phyloP scores from a whole-genome alignment of 208 protist species.

The Trypanosoma theileri region DNA sequence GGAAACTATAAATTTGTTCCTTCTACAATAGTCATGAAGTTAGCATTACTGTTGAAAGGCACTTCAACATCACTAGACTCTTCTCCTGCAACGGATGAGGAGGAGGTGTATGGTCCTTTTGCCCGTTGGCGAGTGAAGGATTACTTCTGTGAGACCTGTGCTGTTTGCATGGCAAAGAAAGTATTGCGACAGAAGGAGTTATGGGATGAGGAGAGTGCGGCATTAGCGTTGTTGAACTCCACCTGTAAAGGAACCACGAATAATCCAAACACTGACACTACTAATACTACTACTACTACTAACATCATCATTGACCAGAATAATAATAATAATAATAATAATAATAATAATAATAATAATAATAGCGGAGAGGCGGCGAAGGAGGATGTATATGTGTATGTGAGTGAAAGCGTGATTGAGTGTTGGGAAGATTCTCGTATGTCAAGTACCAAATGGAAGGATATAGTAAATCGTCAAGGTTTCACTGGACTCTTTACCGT shows the following conservation, averaged over 20 bases:
- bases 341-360: conserved; percentile 5
- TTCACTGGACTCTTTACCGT: conserved; percentile 51
- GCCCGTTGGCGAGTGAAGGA: conserved; percentile 17
- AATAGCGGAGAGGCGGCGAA: not conserved
- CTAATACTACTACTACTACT: not conserved
- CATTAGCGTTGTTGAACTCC: conserved; percentile 26
- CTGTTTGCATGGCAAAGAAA: conserved; percentile 35
- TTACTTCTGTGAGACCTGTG: conserved; percentile 48
- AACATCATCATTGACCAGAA: not conserved
- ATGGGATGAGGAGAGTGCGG: conserved; percentile 39
- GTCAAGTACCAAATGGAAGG: conserved; percentile 28
- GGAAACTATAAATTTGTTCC: conserved; percentile 55
- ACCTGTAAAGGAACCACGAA: too few relatives aligned
- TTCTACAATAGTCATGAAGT: not conserved
- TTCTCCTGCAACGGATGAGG: not conserved
- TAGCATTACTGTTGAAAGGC: conserved; percentile 7
- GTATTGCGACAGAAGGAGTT: conserved; percentile 33
- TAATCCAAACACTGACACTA: too few relatives aligned
- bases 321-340: conserved; percentile 4
- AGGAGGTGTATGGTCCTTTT: not conserved
- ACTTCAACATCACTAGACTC: not conserved
- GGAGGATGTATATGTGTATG: conserved; percentile 31
- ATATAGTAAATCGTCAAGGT: conserved; percentile 44
- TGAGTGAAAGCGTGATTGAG: conserved; percentile 47
- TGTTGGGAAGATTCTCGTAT: conserved; percentile 50